These are phyloP conservation scores for Herpotrichia juniperi DNA, from an alignment of 2,329 filamentous ascomycete species.

Conservation along the genomic window DNA sequence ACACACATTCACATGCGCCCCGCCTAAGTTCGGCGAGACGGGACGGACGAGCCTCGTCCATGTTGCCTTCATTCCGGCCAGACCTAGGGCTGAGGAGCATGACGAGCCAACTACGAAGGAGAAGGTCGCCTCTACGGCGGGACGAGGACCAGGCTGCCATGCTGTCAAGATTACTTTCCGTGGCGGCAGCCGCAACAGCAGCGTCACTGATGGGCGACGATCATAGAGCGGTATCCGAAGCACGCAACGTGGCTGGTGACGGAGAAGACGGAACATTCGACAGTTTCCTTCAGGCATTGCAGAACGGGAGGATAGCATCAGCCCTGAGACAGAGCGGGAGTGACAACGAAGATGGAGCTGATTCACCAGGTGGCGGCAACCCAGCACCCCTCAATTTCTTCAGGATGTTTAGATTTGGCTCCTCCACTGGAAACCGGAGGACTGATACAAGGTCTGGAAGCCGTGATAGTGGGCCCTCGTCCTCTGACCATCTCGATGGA, in stretches of 20 bases:
- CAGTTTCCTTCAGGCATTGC: constrained; percentile 66
- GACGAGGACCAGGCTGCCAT: constrained; percentile 68
- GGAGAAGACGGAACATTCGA: constrained; percentile 68
- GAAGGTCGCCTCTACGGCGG: constrained; percentile 59
- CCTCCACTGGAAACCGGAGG: constrained; percentile 44
- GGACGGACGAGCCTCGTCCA: constrained; percentile 41
- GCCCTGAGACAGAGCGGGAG: constrained; percentile 56
- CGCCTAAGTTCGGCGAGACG: constrained; percentile 32
- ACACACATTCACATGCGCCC: constrained; percentile 20
- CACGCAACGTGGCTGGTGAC: constrained; percentile 60
- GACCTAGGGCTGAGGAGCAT: constrained; percentile 48
- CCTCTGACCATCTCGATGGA: constrained; percentile 27
- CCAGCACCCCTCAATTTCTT: constrained; percentile 69
- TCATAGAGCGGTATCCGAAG: constrained; percentile 60
- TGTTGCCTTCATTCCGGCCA: constrained; percentile 37
- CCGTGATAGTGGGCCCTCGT: constrained; percentile 27
- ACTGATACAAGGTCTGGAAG: constrained; percentile 25
- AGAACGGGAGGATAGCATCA: constrained; percentile 65
- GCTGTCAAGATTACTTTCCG: constrained; percentile 65
- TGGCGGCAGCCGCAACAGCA: constrained; percentile 68
- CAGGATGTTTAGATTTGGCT: constrained; percentile 71
- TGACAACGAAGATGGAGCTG: constrained; percentile 44
- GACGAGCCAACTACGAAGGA: constrained; percentile 54
- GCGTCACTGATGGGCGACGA: constrained; percentile 68
- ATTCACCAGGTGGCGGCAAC: constrained; percentile 47